phyloP scores from a whole-genome alignment of 1,139 yeast species.

The Lodderomyces oxycetoniae region DNA sequence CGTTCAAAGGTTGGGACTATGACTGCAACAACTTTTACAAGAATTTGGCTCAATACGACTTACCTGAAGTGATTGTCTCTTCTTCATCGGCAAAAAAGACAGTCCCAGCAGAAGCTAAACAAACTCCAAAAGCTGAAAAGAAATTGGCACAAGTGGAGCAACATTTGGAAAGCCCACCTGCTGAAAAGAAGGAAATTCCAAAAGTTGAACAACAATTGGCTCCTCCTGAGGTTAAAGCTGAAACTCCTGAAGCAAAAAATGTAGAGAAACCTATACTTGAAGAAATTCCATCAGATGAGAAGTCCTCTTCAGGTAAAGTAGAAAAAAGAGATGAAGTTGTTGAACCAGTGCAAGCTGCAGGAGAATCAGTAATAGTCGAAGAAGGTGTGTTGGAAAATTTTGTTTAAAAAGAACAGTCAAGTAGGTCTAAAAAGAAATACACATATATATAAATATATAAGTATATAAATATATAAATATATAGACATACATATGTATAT shows the following conservation, averaged over 20 bases:
- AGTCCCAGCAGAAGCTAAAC: constrained; percentile 15
- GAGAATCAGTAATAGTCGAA: neutral
- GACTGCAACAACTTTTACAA: constrained; percentile 60
- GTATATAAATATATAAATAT: no score
- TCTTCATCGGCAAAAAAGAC: constrained; percentile 13
- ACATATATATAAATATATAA: no score
- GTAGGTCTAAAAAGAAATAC: no score
- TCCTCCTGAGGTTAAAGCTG: constrained; percentile 24
- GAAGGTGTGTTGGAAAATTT: neutral
- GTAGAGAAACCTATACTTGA: neutral
- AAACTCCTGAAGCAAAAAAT: constrained; percentile 12
- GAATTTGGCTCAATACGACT: constrained; percentile 24
- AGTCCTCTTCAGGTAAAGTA: neutral
- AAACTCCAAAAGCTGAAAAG: constrained; percentile 12
- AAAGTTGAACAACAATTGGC: constrained; percentile 14
- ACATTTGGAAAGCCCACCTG: constrained; percentile 11
- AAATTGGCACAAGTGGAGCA: constrained; percentile 10
- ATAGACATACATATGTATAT: no score
- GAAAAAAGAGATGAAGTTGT: neutral
- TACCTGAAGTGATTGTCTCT: constrained; percentile 16
- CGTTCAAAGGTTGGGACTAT: constrained; percentile 75
- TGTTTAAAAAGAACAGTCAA: no score
- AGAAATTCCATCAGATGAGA: constrained; percentile 5
- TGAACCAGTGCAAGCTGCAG: neutral
- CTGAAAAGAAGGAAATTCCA: constrained; percentile 10